Evolutionary conservation across 176 grass and related monocot genomes (phyloP), one percentile per base, ranked within the genome.

Genomic region (Carex scoparia): DNA sequence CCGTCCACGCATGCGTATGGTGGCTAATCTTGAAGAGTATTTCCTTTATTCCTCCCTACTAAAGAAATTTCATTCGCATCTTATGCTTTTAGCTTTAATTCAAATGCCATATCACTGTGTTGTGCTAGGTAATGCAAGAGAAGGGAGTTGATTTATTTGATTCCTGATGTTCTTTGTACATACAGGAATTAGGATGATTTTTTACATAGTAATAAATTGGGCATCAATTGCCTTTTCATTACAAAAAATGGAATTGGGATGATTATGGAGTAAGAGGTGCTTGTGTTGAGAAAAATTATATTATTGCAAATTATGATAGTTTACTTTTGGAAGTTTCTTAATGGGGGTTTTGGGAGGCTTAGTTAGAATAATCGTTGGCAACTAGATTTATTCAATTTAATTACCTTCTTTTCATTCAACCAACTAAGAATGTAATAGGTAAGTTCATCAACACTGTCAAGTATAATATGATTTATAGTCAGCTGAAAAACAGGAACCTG

Each of bases 11-110:
- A 92, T 82, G 88, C 87, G 90, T 82, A 92, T 96, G 61, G 81
- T 95, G 54, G 93, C 91, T 55, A 88, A 94, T 87, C 89, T 71
- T 59, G 87, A 99, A 83, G 87, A 96, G 97, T 99, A 99, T 72
- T 83, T 74, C 80, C 87, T 92, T 86, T n/a, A 63, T 90, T 61
- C 60, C 88, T 87, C 88, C 18, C 38, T 87, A 84, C 46, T 89
- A 84, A 30, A 81, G 84, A 55, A 58, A 42, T 84, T 82, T 79
- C 12, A n/a, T 48, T 12, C 32, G 32, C 78, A 76, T 85, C 69
- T 90, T 70, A 88, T 92, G 61, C 60, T 77, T 14, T 86, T 87
- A 84, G 31, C 75, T 46, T 68, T 37, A 30, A 13, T 53, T 83
- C 31, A 51, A 65, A 55, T 79, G 69, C 73, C 54, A 80, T 79